Percentiles rank a stretch among this genome's conserved stretches.
phyloP scores from a whole-genome alignment of 2,329 filamentous ascomycete genomes.

The Catunica adiposa region DNA sequence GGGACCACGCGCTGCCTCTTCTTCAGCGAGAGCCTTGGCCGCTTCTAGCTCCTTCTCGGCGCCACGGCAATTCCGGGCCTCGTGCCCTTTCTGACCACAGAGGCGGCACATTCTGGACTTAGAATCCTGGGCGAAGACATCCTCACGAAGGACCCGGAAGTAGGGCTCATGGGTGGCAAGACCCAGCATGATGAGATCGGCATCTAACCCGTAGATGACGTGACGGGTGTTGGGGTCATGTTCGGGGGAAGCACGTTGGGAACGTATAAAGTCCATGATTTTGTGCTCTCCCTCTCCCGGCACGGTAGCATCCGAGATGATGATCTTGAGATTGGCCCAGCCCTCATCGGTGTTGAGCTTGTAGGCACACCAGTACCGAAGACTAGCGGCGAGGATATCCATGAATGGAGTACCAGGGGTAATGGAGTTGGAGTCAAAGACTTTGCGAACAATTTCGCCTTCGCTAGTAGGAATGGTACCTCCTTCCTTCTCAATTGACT shows the following conservation, averaged over 20 bases:
- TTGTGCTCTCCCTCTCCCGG: conserved; percentile 98
- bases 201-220: conserved; percentile 95
- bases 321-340: conserved; percentile 91
- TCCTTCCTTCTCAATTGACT: conserved; percentile 64
- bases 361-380: conserved; percentile 94
- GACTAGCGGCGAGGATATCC: conserved; percentile 77
- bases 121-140: conserved; percentile 83
- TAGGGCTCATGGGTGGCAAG: conserved; percentile 94
- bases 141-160: conserved; percentile 89
- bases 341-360: conserved; percentile 93
- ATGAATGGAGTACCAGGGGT: conserved; percentile 97
- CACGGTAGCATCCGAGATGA: conserved; percentile 95
- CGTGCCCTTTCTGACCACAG: conserved; percentile 85
- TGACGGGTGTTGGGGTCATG: conserved; percentile 95
- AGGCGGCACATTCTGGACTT: conserved; percentile 70
- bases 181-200: conserved; percentile 96
- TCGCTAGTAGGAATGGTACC: conserved; percentile 28
- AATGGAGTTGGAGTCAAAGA: conserved; percentile 76
- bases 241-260: conserved; percentile 74
- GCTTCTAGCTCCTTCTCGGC: conserved; percentile 56
- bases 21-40: conserved; percentile 13
- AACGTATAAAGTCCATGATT: conserved; percentile 96
- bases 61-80: conserved; percentile 70
- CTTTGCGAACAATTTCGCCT: conserved; percentile 59
- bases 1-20: conserved; percentile 23